Evolutionary conservation across 441 rosid species (phyloP).

Genomic region (Rhodomyrtus psidioides): DNA sequence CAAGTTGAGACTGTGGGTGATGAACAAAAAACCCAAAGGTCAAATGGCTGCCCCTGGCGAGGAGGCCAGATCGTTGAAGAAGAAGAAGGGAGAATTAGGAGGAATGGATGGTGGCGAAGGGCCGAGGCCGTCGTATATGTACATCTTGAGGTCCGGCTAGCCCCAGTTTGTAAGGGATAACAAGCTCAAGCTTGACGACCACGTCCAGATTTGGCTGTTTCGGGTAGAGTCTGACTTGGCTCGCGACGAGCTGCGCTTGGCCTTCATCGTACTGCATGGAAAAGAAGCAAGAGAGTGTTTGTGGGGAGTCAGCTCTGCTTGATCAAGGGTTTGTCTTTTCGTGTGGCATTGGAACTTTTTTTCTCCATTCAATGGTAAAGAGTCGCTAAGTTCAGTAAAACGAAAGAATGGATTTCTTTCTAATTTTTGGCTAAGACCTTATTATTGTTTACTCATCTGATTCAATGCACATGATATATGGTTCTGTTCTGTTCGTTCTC

Average conservation of each 20-base stretch:
- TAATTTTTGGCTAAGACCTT: not conserved
- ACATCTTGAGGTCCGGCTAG: too few relatives aligned
- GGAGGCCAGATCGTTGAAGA: not conserved
- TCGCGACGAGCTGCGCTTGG: too few relatives aligned
- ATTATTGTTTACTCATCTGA: not conserved
- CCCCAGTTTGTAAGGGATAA: too few relatives aligned
- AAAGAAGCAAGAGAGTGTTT: too few relatives aligned
- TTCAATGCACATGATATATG: not conserved
- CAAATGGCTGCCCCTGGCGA: not conserved
- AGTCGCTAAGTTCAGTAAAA: not conserved
- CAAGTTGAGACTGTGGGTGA: not conserved
- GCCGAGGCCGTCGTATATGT: too few relatives aligned
- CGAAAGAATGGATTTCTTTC: not conserved
- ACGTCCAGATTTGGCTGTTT: too few relatives aligned
- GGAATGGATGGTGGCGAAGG: not conserved
- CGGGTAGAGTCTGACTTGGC: too few relatives aligned
- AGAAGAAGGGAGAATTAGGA: not conserved
- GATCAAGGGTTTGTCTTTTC: too few relatives aligned
- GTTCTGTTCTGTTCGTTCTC: not conserved
- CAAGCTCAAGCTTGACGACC: too few relatives aligned
- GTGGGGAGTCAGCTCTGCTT: too few relatives aligned
- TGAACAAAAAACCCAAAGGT: not conserved
- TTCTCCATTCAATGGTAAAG: not conserved
- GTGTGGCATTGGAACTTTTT: not conserved
- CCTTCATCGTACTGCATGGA: too few relatives aligned